These are phyloP conservation scores for Lichtheimia ornata DNA, from an alignment of 371 early-diverging fungal species.

Conservation along the genomic window DNA sequence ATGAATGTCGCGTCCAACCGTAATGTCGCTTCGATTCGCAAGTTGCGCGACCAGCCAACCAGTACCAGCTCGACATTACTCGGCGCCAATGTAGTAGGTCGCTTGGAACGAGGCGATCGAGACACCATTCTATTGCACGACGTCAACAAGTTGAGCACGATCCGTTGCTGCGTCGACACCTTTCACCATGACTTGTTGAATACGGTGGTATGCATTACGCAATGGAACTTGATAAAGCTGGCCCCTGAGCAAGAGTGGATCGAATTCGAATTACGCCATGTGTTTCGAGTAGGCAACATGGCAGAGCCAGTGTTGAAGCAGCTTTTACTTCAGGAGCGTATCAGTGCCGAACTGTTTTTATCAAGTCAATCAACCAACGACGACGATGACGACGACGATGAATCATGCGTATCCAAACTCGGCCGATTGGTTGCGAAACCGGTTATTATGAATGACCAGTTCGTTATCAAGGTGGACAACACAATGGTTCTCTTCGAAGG, in stretches of 20 bases:
- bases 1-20: too few relatives aligned
- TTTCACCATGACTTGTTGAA: constrained; percentile 5
- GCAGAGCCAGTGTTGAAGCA: neutral
- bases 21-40: neutral
- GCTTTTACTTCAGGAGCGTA: neutral
- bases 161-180: constrained; percentile 16
- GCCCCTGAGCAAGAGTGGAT: neutral
- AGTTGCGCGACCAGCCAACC: neutral
- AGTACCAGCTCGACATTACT: neutral
- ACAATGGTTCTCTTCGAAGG: constrained; percentile 20
- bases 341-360: neutral
- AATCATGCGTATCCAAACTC: neutral
- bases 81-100: constrained; percentile 2
- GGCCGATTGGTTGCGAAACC: constrained; percentile 1
- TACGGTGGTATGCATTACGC: constrained; percentile 1
- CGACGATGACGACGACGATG: neutral
- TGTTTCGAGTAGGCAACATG: neutral
- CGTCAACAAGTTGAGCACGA: neutral
- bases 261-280: constrained; percentile 14
- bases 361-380: neutral
- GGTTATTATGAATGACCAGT: constrained; percentile 6
- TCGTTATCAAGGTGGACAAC: constrained; percentile 14
- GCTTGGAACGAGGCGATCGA: neutral
- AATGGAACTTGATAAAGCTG: constrained; percentile 17
- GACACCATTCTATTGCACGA: constrained; percentile 11